Evolutionary conservation across 768 basidiomycete species (phyloP).

Genomic region (Solioccasus polychromus): DNA sequence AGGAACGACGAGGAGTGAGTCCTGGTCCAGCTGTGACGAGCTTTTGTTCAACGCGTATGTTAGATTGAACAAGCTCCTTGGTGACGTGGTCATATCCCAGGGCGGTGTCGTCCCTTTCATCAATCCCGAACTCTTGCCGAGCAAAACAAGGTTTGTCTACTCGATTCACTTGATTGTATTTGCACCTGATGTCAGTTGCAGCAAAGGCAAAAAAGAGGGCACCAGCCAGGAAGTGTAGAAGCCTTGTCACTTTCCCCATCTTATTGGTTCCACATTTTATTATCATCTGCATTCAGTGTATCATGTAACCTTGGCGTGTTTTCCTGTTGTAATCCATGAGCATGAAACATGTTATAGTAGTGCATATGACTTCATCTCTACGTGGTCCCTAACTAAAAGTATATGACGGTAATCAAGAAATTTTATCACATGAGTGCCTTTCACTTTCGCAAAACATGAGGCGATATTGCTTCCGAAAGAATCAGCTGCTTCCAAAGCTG

Average conservation of each 20-base stretch:
- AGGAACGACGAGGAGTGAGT: slow-evolving; percentile 84
- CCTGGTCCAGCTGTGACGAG: background rate
- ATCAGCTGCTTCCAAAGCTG: slow-evolving; percentile 70
- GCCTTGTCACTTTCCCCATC: slow-evolving; percentile 4
- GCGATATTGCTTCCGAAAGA: slow-evolving; percentile 47
- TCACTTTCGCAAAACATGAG: slow-evolving; percentile 46
- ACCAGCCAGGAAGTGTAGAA: slow-evolving; percentile 32
- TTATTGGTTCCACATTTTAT: slow-evolving; percentile 25
- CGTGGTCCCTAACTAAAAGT: too few relatives aligned
- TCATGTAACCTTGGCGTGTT: slow-evolving; percentile 20
- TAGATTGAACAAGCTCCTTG: slow-evolving; percentile 77
- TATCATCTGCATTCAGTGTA: slow-evolving; percentile 31
- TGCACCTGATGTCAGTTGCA: slow-evolving; percentile 11
- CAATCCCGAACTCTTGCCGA: slow-evolving; percentile 41
- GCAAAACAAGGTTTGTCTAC: slow-evolving; percentile 26
- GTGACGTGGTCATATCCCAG: slow-evolving; percentile 85
- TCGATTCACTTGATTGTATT: background rate
- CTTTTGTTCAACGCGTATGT: background rate
- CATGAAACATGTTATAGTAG: slow-evolving; percentile 1
- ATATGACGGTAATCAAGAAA: too few relatives aligned
- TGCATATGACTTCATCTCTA: too few relatives aligned
- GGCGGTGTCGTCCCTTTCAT: slow-evolving; percentile 81
- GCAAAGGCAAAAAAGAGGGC: slow-evolving; percentile 36
- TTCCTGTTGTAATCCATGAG: slow-evolving; percentile 14
- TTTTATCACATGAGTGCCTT: too few relatives aligned